Evolutionary conservation across 345 rosid genomes (phyloP), one percentile per base, ranked within the genome.

Genomic region (Bruguiera gymnorhiza): DNA sequence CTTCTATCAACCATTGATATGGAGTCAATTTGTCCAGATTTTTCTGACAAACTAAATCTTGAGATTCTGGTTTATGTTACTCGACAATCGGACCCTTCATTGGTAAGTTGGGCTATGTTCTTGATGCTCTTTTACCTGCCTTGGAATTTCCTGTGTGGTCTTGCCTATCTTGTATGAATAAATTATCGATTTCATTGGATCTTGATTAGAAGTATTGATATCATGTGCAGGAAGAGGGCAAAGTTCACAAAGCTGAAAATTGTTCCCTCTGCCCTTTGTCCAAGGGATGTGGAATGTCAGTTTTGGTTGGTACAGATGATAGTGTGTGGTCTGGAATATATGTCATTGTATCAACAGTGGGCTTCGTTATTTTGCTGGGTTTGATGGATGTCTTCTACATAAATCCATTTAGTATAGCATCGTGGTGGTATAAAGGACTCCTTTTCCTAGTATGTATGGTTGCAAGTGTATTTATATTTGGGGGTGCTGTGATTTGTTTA

Each of bases 391-490:
- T 77, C 54, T 84, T 78, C 71, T 91, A 91, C 77, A 69, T 91
- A 37, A 85, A 89, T 39, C 91, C 79, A n/a, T 85, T 60, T 57
- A 70, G 71, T 56, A 65, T 91, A 71, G 36, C 73, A 23, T 19
- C 83, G 2, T 94, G 97, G 97, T 94, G 97, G 98, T 89, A 87
- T 84, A 87, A 82, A 59, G 97, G 96, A 65, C 83, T 94, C 65
- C 81, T 91, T 32, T 84, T 88, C 58, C 6, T 87, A 23, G 80
- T 66, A 9, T 87, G 93, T 82, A 89, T 89, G 97, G 83, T 81
- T 36, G 86, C 77, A 32, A 77, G 97, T 67, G 84, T 84, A 67
- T 20, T 86, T 24, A 62, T 81, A 23, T 91, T 91, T 63, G 96
- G 98, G 56, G 96, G 97, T 50, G 55, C 75, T 13, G 92, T 88